Conservation (phyloP, 1,284 basidiomycete genomes). For the Sphagnurus paluster region DNA sequence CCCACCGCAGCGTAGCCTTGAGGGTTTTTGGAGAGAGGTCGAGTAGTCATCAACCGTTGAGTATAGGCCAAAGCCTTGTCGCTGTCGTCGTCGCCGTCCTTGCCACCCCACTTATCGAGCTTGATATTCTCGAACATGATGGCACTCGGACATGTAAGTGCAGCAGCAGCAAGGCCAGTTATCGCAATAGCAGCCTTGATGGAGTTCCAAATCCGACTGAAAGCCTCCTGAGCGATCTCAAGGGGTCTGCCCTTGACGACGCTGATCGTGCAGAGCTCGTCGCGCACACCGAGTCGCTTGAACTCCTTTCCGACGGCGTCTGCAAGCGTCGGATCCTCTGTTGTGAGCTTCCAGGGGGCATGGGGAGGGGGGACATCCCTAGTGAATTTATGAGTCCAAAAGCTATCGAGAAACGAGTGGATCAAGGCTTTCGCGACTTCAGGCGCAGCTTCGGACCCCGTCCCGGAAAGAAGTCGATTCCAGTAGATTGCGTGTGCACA, state of each 20-base stretch:
- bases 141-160: slow-evolving; percentile 5
- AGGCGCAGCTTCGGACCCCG: slow-evolving; percentile 26
- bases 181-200: slow-evolving; percentile 1
- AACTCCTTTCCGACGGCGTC: slow-evolving; percentile 27
- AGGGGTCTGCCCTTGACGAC: slow-evolving; percentile 13
- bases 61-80: slow-evolving; percentile 8
- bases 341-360: slow-evolving; percentile 30
- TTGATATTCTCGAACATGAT: slow-evolving; percentile 8
- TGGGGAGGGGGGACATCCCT: neutral
- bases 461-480: slow-evolving; percentile 29
- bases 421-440: slow-evolving; percentile 31
- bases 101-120: slow-evolving; percentile 4
- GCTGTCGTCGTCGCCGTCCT: slow-evolving; percentile 2
- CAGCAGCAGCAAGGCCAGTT: too few relatives aligned
- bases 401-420: slow-evolving; percentile 25
- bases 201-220: slow-evolving; percentile 11
- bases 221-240: slow-evolving; percentile 6
- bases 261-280: slow-evolving; percentile 26
- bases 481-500: slow-evolving; percentile 2
- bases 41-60: slow-evolving; percentile 2
- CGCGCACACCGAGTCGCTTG: slow-evolving; percentile 25
- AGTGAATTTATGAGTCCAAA: slow-evolving; percentile 9
- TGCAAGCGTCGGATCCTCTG: slow-evolving; percentile 26
- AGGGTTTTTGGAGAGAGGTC: slow-evolving; percentile 5
- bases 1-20: neutral